A percentile compares a stretch with the other conserved stretches of the same genome.
These are phyloP conservation scores for Amanita rimosa DNA, from an alignment of 768 basidiomycete genomes.

Conservation along the genomic window DNA sequence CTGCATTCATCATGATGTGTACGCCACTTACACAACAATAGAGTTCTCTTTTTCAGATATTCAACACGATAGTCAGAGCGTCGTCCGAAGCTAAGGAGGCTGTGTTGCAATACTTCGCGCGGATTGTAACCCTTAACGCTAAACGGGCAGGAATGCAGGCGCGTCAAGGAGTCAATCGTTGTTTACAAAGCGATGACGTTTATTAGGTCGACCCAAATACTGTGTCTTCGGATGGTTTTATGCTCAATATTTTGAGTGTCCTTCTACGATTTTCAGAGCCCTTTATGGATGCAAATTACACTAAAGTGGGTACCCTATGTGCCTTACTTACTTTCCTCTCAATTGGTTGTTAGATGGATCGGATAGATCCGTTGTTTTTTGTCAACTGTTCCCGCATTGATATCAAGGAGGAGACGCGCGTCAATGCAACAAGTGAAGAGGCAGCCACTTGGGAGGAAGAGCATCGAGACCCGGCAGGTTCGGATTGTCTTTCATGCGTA, in stretches of 20 bases:
- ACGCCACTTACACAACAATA: slow-evolving; percentile 10
- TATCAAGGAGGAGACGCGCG: slow-evolving; percentile 82
- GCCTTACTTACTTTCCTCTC: not conserved
- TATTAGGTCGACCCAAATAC: slow-evolving; percentile 70
- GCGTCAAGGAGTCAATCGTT: slow-evolving; percentile 6
- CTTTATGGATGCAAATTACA: slow-evolving; percentile 85
- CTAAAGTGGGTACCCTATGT: slow-evolving; percentile 46
- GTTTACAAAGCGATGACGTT: not conserved
- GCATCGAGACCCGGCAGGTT: slow-evolving; percentile 35
- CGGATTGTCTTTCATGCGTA: not conserved
- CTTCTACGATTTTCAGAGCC: slow-evolving; percentile 84
- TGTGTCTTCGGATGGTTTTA: slow-evolving; percentile 85
- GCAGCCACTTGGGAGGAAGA: slow-evolving; percentile 59
- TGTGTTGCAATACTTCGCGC: slow-evolving; percentile 73
- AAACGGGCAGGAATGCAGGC: slow-evolving; percentile 91
- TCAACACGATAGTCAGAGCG: slow-evolving; percentile 81
- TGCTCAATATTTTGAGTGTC: slow-evolving; percentile 82
- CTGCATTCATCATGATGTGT: not conserved
- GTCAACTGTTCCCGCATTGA: slow-evolving; percentile 62
- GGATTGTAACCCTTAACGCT: slow-evolving; percentile 61
- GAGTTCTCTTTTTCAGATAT: slow-evolving; percentile 72
- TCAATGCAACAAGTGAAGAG: slow-evolving; percentile 87
- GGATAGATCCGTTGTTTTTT: slow-evolving; percentile 80
- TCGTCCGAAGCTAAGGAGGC: slow-evolving; percentile 71
- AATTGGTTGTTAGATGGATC: slow-evolving; percentile 55